Base-by-base conservation (phyloP, 2,329 filamentous ascomycete genomes). In the Bipolaris zeicola region DNA sequence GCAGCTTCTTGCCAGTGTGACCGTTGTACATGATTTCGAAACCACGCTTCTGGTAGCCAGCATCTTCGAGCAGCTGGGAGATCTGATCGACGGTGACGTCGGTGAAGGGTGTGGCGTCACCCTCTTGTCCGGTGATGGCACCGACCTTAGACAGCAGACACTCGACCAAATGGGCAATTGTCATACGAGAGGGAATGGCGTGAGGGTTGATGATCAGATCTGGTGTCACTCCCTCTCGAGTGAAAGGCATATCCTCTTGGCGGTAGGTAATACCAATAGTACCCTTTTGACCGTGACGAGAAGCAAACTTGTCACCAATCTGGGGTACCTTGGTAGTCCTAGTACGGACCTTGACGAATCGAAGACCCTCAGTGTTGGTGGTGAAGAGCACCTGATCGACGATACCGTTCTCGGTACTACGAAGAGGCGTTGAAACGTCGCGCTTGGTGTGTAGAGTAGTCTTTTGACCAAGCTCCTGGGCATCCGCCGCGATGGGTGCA, bases 11-110 rank as follows among this genome's bases (percentile, higher is more conserved):
- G 50, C 95, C 95, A 4, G 95, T 99, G 79, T 99, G 93, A 3
- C 96, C 95, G 74, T 99, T 96, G 81, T 97, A 99, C 92, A 99
- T 94, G 75, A 97, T 87, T 77, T 99, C 95, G 66, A 99, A 98
- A 3, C 95, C 95, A 77, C 95, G 91, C 56, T 92, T 96, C 76
- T 99, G 95, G 79, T 96, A 99, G 5, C 95, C 95, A 72, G 96
- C 90, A 67, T 92, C 88, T 28, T 91, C 88, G 31, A 99, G 85
- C 34, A 98, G 83, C 36, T 89, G 86, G 0, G 95, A 98, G 20
- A 99, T 89, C 6, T 90, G 92, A 69, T 97, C 93, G 58, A 99
- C 94, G 0, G 95, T 99, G 61, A 99, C 92, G 67, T 97, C 94
- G 8, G 95, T 98, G 76, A 99, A 99, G 0, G 96, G 95, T 0